phyloP scores from a whole-genome alignment of 2,329 filamentous ascomycete genomes.

The Sclerotinia borealis region DNA sequence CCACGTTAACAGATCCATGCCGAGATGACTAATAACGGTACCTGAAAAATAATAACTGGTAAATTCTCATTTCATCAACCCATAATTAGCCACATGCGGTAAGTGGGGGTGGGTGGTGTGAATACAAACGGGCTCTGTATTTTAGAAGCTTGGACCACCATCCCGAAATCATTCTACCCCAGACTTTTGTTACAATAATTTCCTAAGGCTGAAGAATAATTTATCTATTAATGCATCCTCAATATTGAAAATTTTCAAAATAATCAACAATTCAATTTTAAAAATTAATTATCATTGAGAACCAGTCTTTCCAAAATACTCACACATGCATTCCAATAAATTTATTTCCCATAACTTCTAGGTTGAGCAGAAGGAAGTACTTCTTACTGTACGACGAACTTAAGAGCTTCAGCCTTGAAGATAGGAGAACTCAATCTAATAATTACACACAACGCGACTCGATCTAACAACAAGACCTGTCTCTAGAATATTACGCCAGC shows the following conservation, averaged over 20 bases:
- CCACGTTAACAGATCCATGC: too few species aligned
- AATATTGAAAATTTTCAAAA: background rate
- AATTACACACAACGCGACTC: background rate
- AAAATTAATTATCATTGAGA: background rate
- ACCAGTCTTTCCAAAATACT: background rate
- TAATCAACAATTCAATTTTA: background rate
- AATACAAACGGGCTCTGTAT: background rate
- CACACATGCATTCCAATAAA: background rate
- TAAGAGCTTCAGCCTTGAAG: constrained; percentile 6
- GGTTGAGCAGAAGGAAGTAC: background rate
- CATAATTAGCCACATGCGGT: background rate
- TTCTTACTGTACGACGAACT: background rate
- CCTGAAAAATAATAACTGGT: background rate
- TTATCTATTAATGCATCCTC: background rate
- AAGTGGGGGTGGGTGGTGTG: background rate
- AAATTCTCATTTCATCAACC: too few species aligned
- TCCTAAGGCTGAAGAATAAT: constrained; percentile 1
- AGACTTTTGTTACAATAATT: constrained; percentile 1
- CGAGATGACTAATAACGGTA: too few species aligned
- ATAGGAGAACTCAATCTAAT: background rate
- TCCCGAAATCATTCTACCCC: constrained; percentile 2
- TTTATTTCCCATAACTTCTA: background rate
- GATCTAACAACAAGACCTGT: background rate
- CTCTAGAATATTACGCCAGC: background rate
- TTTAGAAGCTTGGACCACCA: background rate